phyloP scores from a whole-genome alignment of 2,329 filamentous ascomycete species.

The Claviceps sp. region DNA sequence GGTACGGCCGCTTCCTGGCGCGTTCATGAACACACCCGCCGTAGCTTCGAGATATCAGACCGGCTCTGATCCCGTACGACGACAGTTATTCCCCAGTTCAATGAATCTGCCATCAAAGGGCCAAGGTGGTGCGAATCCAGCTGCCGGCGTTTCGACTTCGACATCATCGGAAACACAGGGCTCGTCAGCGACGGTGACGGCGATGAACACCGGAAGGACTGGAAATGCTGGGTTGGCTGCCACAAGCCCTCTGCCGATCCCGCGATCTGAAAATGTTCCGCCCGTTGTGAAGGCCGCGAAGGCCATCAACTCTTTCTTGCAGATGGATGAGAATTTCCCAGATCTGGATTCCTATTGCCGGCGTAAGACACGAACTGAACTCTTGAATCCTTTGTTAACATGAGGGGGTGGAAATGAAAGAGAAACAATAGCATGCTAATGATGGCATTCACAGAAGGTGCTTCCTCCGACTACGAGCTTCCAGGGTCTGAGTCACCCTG shows the following conservation, averaged over 20 bases:
- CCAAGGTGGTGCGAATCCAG: slow-evolving; percentile 6
- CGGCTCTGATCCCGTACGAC: slow-evolving; percentile 32
- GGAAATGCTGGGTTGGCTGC: slow-evolving; percentile 17
- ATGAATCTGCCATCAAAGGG: slow-evolving; percentile 12
- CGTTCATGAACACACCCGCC: slow-evolving; percentile 63
- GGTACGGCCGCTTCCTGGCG: slow-evolving; percentile 59
- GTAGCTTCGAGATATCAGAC: slow-evolving; percentile 34
- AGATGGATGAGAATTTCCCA: slow-evolving; percentile 67
- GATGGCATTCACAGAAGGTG: slow-evolving; percentile 50
- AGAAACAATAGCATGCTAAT: slow-evolving; percentile 9
- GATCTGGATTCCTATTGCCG: slow-evolving; percentile 81
- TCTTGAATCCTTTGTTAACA: not conserved
- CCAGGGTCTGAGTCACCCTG: slow-evolving; percentile 53
- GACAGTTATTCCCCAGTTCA: slow-evolving; percentile 33
- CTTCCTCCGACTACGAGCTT: slow-evolving; percentile 84
- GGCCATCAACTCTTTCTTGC: slow-evolving; percentile 69
- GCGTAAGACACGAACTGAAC: slow-evolving; percentile 43
- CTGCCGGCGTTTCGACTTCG: slow-evolving; percentile 5
- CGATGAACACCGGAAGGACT: slow-evolving; percentile 14
- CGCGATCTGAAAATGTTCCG: slow-evolving; percentile 36
- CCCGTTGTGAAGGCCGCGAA: slow-evolving; percentile 69
- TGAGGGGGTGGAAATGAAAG: not conserved
- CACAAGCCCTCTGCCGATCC: slow-evolving; percentile 25
- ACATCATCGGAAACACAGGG: not conserved
- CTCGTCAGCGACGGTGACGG: slow-evolving; percentile 10